Evolutionary conservation across 768 basidiomycete genomes (phyloP).

Genomic region (Hericium rajendrae): DNA sequence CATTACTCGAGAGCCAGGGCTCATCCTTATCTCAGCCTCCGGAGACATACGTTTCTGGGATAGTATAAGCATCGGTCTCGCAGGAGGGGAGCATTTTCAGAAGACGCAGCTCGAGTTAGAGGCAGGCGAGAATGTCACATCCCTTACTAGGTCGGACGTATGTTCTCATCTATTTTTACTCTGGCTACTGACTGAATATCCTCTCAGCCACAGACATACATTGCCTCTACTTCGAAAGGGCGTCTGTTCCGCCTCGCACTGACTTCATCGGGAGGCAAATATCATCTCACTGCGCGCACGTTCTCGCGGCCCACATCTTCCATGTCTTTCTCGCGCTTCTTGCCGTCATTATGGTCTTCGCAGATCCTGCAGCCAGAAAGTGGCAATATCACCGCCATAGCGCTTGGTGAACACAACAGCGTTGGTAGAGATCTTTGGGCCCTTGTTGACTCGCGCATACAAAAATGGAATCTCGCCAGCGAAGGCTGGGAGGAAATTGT

Average conservation of each 20-base stretch:
- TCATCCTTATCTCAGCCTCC: conserved; percentile 62
- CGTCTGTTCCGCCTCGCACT: conserved; percentile 54
- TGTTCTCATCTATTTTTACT: conserved; percentile 17
- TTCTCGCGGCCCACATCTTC: conserved; percentile 48
- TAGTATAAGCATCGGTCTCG: conserved; percentile 72
- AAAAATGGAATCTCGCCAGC: conserved; percentile 57
- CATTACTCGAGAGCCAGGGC: conserved; percentile 71
- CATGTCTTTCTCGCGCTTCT: conserved; percentile 33
- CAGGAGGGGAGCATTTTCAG: conserved; percentile 63
- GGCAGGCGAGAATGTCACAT: conserved; percentile 52
- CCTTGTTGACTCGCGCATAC: conserved; percentile 55
- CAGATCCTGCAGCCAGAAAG: conserved; percentile 33
- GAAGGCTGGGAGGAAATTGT: conserved; percentile 66
- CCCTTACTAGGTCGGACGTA: conserved; percentile 57
- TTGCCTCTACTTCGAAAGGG: conserved; percentile 61
- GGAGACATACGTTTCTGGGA: conserved; percentile 86
- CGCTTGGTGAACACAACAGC: conserved; percentile 34
- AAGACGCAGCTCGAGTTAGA: conserved; percentile 39
- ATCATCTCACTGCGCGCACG: conserved; percentile 45
- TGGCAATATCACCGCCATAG: conserved; percentile 59
- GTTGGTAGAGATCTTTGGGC: conserved; percentile 56
- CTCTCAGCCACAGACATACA: conserved; percentile 50
- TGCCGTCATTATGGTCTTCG: conserved; percentile 34
- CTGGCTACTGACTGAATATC: conserved; percentile 1
- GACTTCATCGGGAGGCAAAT: conserved; percentile 59